Percentiles rank a stretch among this genome's conserved stretches.
Conservation (phyloP, 495 filamentous ascomycete species). For the Aspergillus incahuasiensis region DNA sequence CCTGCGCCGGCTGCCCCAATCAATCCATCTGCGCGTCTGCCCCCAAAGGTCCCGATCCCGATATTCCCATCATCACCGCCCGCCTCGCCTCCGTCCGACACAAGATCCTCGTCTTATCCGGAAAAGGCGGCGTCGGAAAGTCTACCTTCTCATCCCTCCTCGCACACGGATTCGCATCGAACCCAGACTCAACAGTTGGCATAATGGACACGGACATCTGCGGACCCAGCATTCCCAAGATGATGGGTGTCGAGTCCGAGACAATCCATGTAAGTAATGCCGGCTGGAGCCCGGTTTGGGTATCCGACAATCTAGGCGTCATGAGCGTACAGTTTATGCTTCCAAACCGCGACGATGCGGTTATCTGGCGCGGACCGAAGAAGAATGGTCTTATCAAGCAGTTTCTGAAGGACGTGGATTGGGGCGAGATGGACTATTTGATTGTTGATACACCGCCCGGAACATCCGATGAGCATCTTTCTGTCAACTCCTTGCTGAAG, state of each 20-base stretch:
- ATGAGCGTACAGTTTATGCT: conserved; percentile 99
- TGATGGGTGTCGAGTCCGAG: conserved; percentile 94
- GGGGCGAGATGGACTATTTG: conserved; percentile 90
- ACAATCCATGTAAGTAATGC: conserved; percentile 79
- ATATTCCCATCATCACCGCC: conserved; percentile 79
- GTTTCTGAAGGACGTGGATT: conserved; percentile 94
- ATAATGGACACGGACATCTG: conserved; percentile 98
- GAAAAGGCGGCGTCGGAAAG: conserved; percentile 96
- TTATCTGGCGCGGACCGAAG: conserved; percentile 96
- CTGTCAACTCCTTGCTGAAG: conserved; percentile 81
- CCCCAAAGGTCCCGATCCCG: conserved; percentile 93
- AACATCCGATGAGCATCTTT: conserved; percentile 91
- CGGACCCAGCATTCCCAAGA: conserved; percentile 90
- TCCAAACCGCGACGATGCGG: conserved; percentile 82
- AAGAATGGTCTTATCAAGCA: conserved; percentile 98
- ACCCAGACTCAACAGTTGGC: conserved; percentile 70
- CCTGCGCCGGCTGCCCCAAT: conserved; percentile 92
- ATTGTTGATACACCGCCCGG: conserved; percentile 94
- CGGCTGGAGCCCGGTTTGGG: conserved; percentile 94
- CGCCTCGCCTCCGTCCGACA: conserved; percentile 77
- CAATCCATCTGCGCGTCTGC: conserved; percentile 90
- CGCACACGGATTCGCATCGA: conserved; percentile 77
- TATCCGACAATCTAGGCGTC: conserved; percentile 80
- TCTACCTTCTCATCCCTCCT: conserved; percentile 85
- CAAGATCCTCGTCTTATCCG: conserved; percentile 87